Conservation (phyloP, 805 yeast species). For the Hermanozyma aechmeae region DNA sequence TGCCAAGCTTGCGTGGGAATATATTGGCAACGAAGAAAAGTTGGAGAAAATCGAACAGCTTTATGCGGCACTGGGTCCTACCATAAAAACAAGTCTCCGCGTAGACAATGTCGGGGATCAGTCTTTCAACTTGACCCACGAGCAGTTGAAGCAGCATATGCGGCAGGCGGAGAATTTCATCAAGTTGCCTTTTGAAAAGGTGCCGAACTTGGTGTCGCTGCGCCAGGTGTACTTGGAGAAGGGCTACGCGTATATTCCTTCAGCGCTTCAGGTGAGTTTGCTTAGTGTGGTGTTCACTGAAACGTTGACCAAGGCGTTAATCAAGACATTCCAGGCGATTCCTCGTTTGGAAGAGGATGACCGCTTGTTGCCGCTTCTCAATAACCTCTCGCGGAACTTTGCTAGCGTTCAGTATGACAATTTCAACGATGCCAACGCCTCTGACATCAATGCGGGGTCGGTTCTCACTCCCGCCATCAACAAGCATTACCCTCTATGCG, state of each 20-base stretch:
- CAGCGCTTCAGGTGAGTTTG: conserved; percentile 64
- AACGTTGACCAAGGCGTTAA: conserved; percentile 41
- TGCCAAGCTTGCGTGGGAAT: conserved; percentile 64
- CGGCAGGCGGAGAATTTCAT: conserved; percentile 54
- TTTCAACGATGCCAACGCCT: conserved; percentile 27
- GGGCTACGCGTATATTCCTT: conserved; percentile 83
- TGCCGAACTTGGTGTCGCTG: conserved; percentile 65
- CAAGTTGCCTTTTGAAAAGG: conserved; percentile 82
- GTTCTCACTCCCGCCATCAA: conserved; percentile 46
- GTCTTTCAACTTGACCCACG: conserved; percentile 30
- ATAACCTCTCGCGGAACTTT: conserved; percentile 56
- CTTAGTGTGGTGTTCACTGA: conserved; percentile 60
- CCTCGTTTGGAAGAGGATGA: conserved; percentile 90
- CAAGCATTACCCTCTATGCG: conserved; percentile 78
- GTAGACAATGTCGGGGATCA: conserved; percentile 19
- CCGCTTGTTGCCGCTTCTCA: conserved; percentile 73
- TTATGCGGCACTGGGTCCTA: conserved; percentile 43
- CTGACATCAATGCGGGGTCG: conserved; percentile 50
- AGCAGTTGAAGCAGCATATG: conserved; percentile 42
- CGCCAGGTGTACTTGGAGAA: conserved; percentile 56
- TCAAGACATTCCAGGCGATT: conserved; percentile 63
- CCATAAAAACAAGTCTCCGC: conserved; percentile 28
- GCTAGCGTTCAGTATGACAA: conserved; percentile 44
- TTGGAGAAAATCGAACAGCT: conserved; percentile 37
- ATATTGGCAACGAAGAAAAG: conserved; percentile 57